A percentile compares a stretch with the other conserved stretches of the same genome.
Evolutionary conservation across 2,329 filamentous ascomycete species (phyloP).

Genomic region (Alternaria conjuncta): DNA sequence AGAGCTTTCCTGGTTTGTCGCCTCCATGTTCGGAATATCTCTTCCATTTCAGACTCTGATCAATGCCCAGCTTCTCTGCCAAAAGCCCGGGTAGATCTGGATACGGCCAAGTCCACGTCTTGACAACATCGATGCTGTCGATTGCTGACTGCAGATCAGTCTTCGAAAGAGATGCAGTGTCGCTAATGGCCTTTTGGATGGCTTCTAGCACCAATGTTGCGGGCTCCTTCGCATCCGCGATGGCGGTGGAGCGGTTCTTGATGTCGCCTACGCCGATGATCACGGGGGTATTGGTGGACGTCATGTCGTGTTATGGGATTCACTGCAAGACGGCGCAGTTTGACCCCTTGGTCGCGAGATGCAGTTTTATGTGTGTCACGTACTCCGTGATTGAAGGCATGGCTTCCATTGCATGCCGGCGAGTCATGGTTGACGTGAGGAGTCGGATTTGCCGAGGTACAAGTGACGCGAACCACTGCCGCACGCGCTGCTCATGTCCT

Average conservation of each 20-base stretch:
- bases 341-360: background rate
- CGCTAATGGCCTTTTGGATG: conserved; percentile 59
- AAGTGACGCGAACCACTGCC: background rate
- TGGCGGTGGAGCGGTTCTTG: conserved; percentile 61
- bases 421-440: conserved; percentile 17
- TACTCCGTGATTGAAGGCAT: background rate
- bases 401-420: background rate
- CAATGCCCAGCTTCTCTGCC: conserved; percentile 56
- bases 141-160: conserved; percentile 54
- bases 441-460: conserved; percentile 11
- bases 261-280: conserved; percentile 69
- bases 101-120: conserved; percentile 72
- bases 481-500: background rate
- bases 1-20: conserved; percentile 65
- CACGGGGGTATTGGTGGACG: conserved; percentile 51
- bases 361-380: background rate
- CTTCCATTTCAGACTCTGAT: conserved; percentile 54
- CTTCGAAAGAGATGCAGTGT: conserved; percentile 51
- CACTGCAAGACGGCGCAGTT: background rate
- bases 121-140: conserved; percentile 66
- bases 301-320: background rate
- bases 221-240: conserved; percentile 65
- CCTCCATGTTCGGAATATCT: conserved; percentile 66
- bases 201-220: conserved; percentile 65
- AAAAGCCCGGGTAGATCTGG: conserved; percentile 63